Evolutionary conservation across 805 yeast genomes (phyloP).

Genomic region (Candida pseudoglaebosa): DNA sequence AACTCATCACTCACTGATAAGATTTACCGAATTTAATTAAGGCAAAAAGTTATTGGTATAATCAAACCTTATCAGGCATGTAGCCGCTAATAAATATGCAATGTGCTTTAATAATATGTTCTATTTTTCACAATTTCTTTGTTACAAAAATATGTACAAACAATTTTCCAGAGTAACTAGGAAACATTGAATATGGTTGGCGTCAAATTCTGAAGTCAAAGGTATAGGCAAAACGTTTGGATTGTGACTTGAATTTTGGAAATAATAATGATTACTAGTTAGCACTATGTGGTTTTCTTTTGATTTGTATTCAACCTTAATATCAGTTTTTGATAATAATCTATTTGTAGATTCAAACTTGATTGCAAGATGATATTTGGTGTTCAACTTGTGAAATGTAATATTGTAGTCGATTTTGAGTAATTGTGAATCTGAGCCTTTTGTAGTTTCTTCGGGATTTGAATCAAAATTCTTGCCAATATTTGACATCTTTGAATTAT

Average conservation of each 20-base stretch:
- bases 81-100: too few relatives aligned
- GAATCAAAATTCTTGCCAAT: too few relatives aligned
- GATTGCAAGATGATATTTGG: constrained; percentile 9
- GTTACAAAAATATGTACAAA: constrained; percentile 13
- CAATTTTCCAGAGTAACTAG: constrained; percentile 13
- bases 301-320: constrained; percentile 2
- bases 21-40: too few relatives aligned
- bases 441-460: too few relatives aligned
- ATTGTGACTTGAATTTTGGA: background rate
- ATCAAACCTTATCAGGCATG: too few relatives aligned
- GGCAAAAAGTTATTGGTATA: too few relatives aligned
- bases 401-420: constrained; percentile 1
- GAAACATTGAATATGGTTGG: constrained; percentile 9
- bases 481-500: too few relatives aligned
- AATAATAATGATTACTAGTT: constrained; percentile 4
- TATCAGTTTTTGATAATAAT: constrained; percentile 8
- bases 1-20: too few relatives aligned
- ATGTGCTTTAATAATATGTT: too few relatives aligned
- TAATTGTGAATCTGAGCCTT: too few relatives aligned
- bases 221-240: constrained; percentile 9
- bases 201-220: constrained; percentile 5
- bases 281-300: background rate
- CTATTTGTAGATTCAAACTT: constrained; percentile 17
- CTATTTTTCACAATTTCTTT: constrained; percentile 3
- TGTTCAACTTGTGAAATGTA: constrained; percentile 5